phyloP scores from a whole-genome alignment of 2,329 filamentous ascomycete species.

The Graphium sp. region DNA sequence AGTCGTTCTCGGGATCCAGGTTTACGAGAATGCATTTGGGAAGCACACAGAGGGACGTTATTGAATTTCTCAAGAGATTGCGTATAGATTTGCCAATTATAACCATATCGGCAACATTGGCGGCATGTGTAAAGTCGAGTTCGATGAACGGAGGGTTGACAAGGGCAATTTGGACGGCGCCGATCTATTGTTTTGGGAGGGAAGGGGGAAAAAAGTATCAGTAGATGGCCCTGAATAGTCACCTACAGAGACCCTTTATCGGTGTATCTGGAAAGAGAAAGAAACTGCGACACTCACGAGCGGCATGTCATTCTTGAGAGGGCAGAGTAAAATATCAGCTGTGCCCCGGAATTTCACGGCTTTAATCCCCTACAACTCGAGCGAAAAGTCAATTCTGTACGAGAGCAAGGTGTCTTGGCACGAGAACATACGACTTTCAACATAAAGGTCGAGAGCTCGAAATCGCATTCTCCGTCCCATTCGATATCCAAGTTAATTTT shows the following conservation, averaged over 20 bases:
- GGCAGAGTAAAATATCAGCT: constrained; percentile 23
- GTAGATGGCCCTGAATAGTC: too few species aligned
- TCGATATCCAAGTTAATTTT: constrained; percentile 28
- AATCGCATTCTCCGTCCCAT: constrained; percentile 27
- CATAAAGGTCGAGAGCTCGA: constrained; percentile 25
- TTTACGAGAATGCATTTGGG: constrained; percentile 31
- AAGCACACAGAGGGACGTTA: constrained; percentile 24
- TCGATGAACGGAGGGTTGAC: constrained; percentile 27
- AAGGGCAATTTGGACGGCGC: constrained; percentile 27
- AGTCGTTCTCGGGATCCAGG: constrained; percentile 25
- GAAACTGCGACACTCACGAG: constrained; percentile 15
- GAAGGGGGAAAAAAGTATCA: too few species aligned
- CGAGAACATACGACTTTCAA: constrained; percentile 19
- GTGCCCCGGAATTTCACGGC: constrained; percentile 23
- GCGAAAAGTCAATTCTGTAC: constrained; percentile 5
- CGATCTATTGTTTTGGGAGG: constrained; percentile 16
- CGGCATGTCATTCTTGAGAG: constrained; percentile 25
- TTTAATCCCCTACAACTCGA: constrained; percentile 20
- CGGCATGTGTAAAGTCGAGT: constrained; percentile 28
- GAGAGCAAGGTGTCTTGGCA: too few species aligned
- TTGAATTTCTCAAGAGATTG: constrained; percentile 23
- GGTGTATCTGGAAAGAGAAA: not conserved
- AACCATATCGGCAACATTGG: constrained; percentile 22
- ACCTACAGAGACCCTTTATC: too few species aligned
- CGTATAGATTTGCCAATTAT: constrained; percentile 23